Conservation (phyloP, 2,329 filamentous ascomycete species). For the Huntiella savannae region DNA sequence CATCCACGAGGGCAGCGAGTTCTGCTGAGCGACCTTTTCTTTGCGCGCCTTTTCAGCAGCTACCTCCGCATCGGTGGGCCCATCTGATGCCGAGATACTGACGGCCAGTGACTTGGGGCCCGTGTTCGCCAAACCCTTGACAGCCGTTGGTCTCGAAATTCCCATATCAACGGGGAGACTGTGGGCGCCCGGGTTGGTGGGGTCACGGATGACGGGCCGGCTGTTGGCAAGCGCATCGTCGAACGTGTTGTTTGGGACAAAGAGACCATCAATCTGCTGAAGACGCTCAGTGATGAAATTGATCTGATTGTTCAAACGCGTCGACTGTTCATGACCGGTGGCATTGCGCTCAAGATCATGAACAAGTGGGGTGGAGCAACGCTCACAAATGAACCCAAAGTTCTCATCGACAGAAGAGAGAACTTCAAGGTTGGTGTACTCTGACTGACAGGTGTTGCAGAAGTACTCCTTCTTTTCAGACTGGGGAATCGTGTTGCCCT, state of each 20-base stretch:
- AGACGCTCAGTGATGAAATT: slow-evolving; percentile 60
- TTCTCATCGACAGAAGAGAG: slow-evolving; percentile 49
- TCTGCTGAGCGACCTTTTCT: slow-evolving; percentile 46
- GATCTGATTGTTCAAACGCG: slow-evolving; percentile 59
- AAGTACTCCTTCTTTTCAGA: slow-evolving; percentile 83
- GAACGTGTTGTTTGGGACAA: slow-evolving; percentile 57
- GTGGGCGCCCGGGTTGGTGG: slow-evolving; percentile 43
- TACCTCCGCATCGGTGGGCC: slow-evolving; percentile 47
- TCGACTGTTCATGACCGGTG: slow-evolving; percentile 54
- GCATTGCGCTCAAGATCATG: slow-evolving; percentile 48
- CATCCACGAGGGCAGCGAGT: slow-evolving; percentile 54
- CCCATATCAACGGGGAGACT: slow-evolving; percentile 37
- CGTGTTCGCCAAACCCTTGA: slow-evolving; percentile 47
- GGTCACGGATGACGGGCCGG: slow-evolving; percentile 45
- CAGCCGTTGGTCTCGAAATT: slow-evolving; percentile 41
- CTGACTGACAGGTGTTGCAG: slow-evolving; percentile 60
- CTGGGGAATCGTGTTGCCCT: slow-evolving; percentile 60
- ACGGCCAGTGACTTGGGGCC: slow-evolving; percentile 51
- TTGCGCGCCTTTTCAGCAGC: slow-evolving; percentile 44
- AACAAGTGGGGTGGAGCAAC: slow-evolving; percentile 47
- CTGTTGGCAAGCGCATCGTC: slow-evolving; percentile 46
- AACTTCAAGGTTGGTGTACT: slow-evolving; percentile 82
- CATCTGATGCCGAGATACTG: slow-evolving; percentile 46
- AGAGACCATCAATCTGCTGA: slow-evolving; percentile 54
- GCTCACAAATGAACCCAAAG: slow-evolving; percentile 64